These are phyloP conservation scores for Fusarium vanettenii DNA, from an alignment of 2,329 filamentous ascomycete species.

Conservation along the genomic window DNA sequence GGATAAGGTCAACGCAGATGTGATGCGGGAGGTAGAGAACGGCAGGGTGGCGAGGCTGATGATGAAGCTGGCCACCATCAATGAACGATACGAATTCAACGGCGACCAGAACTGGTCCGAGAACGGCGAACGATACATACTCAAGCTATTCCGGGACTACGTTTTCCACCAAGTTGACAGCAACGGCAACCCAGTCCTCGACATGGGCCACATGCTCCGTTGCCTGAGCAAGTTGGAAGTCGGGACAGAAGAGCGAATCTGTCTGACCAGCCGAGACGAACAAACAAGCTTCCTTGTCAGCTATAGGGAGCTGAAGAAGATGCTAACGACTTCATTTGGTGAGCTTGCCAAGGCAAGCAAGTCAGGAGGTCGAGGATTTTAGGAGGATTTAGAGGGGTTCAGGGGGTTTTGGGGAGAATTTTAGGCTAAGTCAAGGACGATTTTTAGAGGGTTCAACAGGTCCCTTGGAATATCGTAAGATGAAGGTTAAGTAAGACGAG, in stretches of 20 bases:
- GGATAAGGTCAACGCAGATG: slow-evolving; percentile 78
- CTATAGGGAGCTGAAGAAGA: slow-evolving; percentile 87
- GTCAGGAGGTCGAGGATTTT: slow-evolving; percentile 50
- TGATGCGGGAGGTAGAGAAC: slow-evolving; percentile 89
- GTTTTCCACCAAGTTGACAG: slow-evolving; percentile 96
- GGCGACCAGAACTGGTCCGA: slow-evolving; percentile 87
- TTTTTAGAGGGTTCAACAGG: slow-evolving; percentile 42
- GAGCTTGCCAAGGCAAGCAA: slow-evolving; percentile 65
- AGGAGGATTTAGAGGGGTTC: slow-evolving; percentile 25
- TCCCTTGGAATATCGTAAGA: background rate
- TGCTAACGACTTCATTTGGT: slow-evolving; percentile 67
- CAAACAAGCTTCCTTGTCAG: slow-evolving; percentile 89
- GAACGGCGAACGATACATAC: slow-evolving; percentile 88
- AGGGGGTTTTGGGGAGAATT: background rate
- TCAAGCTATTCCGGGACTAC: slow-evolving; percentile 96
- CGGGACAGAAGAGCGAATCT: slow-evolving; percentile 86
- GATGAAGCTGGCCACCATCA: slow-evolving; percentile 85
- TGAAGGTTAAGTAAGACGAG: background rate
- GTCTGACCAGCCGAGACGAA: slow-evolving; percentile 88
- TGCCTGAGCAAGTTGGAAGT: slow-evolving; percentile 94
- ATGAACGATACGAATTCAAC: slow-evolving; percentile 88
- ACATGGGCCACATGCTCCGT: slow-evolving; percentile 87
- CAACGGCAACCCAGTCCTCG: slow-evolving; percentile 83
- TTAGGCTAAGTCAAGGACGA: background rate
- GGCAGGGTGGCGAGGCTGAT: slow-evolving; percentile 84